Conservation (phyloP, 108 stramenopile species). For the Conticribra guillardii region DNA sequence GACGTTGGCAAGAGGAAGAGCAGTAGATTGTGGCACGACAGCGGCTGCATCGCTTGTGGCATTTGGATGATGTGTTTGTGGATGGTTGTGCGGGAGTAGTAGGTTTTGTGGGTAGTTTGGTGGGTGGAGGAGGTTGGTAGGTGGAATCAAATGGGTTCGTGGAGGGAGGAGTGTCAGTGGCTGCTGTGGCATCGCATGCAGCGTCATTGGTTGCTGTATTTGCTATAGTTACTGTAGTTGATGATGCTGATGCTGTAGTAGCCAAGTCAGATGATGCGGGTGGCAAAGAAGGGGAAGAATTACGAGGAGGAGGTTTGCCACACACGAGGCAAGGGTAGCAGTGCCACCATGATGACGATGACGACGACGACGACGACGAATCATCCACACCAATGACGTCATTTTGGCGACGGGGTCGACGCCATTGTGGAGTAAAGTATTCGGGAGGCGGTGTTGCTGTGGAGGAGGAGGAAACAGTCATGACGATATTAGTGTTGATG, state of each 20-base stretch:
- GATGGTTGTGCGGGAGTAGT: neutral
- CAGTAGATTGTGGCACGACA: conserved; percentile 43
- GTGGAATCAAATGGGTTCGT: neutral
- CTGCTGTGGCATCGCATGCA: too few relatives aligned
- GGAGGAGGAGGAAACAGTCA: too few relatives aligned
- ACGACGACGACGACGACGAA: conserved; percentile 12
- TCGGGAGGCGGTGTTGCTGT: too few relatives aligned
- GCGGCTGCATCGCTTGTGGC: conserved; percentile 35
- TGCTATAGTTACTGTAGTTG: neutral
- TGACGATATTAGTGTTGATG: too few relatives aligned
- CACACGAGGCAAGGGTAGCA: conserved; percentile 44
- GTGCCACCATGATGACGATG: conserved; percentile 20
- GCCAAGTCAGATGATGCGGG: neutral
- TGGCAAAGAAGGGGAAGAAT: neutral
- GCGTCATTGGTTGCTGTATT: neutral
- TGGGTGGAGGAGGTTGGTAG: neutral
- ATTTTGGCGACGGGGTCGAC: conserved; percentile 29
- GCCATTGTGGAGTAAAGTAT: conserved; percentile 39
- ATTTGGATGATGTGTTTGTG: neutral
- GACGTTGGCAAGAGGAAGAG: conserved; percentile 32
- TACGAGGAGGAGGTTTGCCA: conserved; percentile 5
- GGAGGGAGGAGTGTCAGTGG: too few relatives aligned
- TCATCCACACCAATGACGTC: conserved; percentile 9
- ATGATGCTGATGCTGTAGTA: neutral
- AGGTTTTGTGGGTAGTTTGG: neutral